Evolutionary conservation across 139 green algal species (phyloP).

Genomic region (Tetradesmus lagerheimii): DNA sequence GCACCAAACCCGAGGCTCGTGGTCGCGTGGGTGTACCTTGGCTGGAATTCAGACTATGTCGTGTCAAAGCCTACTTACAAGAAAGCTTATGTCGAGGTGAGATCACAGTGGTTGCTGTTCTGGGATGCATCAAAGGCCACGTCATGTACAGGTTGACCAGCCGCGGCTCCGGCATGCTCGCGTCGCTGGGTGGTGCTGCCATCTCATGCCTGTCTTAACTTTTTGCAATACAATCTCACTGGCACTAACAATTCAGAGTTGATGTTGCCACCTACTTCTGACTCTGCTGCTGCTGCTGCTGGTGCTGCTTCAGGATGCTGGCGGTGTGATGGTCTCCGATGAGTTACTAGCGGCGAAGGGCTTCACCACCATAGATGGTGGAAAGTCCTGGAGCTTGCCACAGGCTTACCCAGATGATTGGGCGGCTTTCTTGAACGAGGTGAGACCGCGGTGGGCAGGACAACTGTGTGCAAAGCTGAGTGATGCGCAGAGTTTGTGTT

Average conservation of each 20-base stretch:
- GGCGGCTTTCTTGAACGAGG: neutral
- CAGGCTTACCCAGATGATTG: neutral
- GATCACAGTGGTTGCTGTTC: neutral
- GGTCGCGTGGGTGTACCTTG: constrained; percentile 20
- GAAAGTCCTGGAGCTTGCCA: neutral
- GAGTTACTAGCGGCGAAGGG: neutral
- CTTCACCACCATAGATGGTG: neutral
- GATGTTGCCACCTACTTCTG: no score
- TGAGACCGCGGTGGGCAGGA: no score
- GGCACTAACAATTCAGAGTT: no score
- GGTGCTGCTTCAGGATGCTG: constrained; percentile 24
- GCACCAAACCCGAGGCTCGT: neutral
- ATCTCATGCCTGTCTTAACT: no score
- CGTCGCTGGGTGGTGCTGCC: no score
- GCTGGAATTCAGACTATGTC: constrained; percentile 10
- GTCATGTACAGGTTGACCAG: no score
- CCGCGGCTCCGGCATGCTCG: no score
- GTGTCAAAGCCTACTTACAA: constrained; percentile 34
- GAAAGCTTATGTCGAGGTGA: constrained; percentile 1
- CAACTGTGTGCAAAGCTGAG: no score
- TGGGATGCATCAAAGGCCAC: no score
- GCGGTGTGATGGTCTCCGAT: neutral
- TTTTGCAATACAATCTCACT: no score
- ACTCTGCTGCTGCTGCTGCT: neutral
- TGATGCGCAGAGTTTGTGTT: no score